Base-by-base conservation (phyloP, 768 basidiomycete genomes). In the Leccinum aurantiacum region DNA sequence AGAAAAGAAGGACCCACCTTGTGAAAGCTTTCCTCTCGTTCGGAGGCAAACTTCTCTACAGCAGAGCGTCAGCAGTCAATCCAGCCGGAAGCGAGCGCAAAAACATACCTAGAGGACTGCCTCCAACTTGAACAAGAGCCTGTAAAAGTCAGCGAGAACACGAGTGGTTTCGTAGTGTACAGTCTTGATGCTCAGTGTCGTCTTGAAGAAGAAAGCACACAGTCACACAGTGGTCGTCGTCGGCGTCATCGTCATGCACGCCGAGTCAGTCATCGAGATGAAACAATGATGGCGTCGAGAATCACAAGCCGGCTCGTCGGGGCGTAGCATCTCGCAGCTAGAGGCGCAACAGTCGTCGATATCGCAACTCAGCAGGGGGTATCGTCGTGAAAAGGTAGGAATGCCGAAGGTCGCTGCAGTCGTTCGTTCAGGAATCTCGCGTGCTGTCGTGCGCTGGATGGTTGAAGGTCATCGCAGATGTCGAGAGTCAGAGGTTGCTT, bases 71-170 rank as follows among this genome's bases (percentile, higher is more conserved):
- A 56, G 19, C 25, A 27, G n/a, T 5, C 24, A 15, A 38, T 6
- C 13, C 9, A 3, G 29, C 29, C 27, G 17, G n/a, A 9, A 8
- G 27, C 3, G 6, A 22, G 24, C 9, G 10, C 17, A 3, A 17
- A 51, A 35, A 62, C 27, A 10, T 19, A 62, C 61, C 61, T 33
- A 63, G 49, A 63, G 49, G 59, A 53, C 27, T 19, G 61, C 41
- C 8, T 15, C 17, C 53, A 37, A 15, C 5, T 27, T 4, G 8
- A 9, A 19, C 3, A 25, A 19, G 17, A 8, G 14, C 54, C 61
- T 63, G 33, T 48, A 19, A 63, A 49, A 46, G 4, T 58, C 7
- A 38, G 51, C 24, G 31, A 49, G 13, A 17, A 48, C 7, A 9
- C 11, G n/a, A 3, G 3, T 44, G 11, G 17, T 4, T 7, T 37